Base-by-base conservation (phyloP, 106 monocot genomes). In the Dioscorea alata region DNA sequence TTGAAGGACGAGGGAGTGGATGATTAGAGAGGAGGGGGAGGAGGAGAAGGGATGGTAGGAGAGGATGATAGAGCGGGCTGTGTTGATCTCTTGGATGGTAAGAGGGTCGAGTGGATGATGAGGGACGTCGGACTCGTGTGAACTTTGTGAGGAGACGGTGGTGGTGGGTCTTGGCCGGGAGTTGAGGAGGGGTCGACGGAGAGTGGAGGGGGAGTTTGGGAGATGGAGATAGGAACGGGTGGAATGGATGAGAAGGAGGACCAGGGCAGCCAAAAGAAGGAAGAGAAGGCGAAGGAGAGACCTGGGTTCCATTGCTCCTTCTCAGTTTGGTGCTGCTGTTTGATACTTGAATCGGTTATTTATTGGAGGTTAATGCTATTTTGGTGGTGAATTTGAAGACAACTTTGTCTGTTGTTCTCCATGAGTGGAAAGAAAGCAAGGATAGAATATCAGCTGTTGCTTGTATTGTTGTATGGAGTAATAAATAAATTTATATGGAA, bases 21-120 rank as follows among this genome's bases (percentile, higher is more conserved):
- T 51, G 65, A 49, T 9, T 69, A 91, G 61, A 42, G 83, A 83
- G 57, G 90, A 81, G 19, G 88, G 86, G 22, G 94, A 84, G 32
- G 86, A 75, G 51, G 88, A 79, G 80, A 94, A 94, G 63, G 69
- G 86, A 0, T 76, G 70, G 62, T 75, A 49, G 49, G 88, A 83
- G 70, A 72, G 65, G 63, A 95, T 63, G 74, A 80, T 66, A 9
- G 76, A 59, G 5, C 91, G 80, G 34, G 78, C 85, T 16, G 69
- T 16, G 82, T 70, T 75, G 49, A 91, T 75, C 61, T 91, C 91
- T 4, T n/a, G 24, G 49, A 88, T 23, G 8, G 91, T 95, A 6
- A 95, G 72, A 3, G 90, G 88, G 77, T 95, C 94, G 34, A 95
- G 83, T 10, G 91, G 91, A 80, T 95, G 83, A 53, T 16, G 67